phyloP scores from a whole-genome alignment of 768 basidiomycete genomes.

The Lactarius hengduanensis region DNA sequence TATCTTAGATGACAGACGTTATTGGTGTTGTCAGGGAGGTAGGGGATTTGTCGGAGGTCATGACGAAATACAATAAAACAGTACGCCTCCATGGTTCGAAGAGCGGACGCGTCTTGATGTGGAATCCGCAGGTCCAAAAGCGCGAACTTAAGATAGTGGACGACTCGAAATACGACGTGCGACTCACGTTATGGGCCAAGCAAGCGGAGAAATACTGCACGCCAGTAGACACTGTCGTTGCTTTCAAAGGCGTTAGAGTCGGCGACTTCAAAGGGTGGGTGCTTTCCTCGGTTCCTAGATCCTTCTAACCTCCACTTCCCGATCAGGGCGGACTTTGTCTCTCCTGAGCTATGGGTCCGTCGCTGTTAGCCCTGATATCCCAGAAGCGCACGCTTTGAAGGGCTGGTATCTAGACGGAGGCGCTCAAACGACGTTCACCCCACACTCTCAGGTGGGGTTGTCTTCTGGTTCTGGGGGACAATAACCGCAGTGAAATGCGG shows the following conservation, averaged over 20 bases:
- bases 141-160: constrained; percentile 91
- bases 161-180: constrained; percentile 69
- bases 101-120: not conserved
- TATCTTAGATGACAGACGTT: constrained; percentile 59
- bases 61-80: constrained; percentile 68
- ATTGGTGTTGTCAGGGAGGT: constrained; percentile 84
- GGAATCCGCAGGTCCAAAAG: constrained; percentile 63
- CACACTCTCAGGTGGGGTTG: constrained; percentile 55
- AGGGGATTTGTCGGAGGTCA: constrained; percentile 64
- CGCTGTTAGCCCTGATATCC: constrained; percentile 87
- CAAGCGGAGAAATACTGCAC: constrained; percentile 78
- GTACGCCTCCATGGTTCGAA: constrained; percentile 34
- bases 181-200: constrained; percentile 94
- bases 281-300: constrained; percentile 13
- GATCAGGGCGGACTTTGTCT: constrained; percentile 74
- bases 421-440: constrained; percentile 59
- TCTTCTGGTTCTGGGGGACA: constrained; percentile 38
- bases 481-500: constrained; percentile 71
- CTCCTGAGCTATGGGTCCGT: constrained; percentile 80
- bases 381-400: constrained; percentile 76
- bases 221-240: constrained; percentile 67
- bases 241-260: constrained; percentile 92
- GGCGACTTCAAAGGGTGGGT: constrained; percentile 83
- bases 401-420: constrained; percentile 92
- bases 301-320: constrained; percentile 16